Evolutionary conservation across 2,329 filamentous ascomycete genomes (phyloP).

Genomic region (Raffaelea arxii): DNA sequence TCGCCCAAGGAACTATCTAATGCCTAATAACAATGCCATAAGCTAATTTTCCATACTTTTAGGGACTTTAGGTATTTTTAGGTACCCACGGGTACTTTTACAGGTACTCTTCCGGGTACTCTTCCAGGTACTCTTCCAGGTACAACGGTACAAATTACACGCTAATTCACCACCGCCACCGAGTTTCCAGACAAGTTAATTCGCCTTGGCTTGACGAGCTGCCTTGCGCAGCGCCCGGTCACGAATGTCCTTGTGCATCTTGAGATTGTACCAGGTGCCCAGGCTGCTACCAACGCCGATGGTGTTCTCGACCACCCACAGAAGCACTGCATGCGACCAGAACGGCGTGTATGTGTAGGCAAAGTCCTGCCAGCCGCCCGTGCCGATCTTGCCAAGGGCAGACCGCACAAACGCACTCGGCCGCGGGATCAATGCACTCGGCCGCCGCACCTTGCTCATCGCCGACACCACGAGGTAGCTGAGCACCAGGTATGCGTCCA

Average conservation of each 20-base stretch:
- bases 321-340: constrained; percentile 85
- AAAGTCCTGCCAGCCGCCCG: constrained; percentile 67
- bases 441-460: constrained; percentile 89
- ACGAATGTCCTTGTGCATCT: constrained; percentile 77
- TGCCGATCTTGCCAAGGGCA: constrained; percentile 72
- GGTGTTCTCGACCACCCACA: constrained; percentile 64
- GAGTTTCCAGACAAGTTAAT: no score
- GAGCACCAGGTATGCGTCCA: constrained; percentile 85
- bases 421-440: constrained; percentile 68
- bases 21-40: no score
- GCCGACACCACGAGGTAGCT: constrained; percentile 90
- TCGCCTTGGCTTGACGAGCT: constrained; percentile 70
- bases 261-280: constrained; percentile 40
- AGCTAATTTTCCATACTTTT: no score
- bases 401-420: constrained; percentile 74
- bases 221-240: constrained; percentile 75
- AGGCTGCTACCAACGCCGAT: constrained; percentile 38
- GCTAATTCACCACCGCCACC: no score
- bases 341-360: constrained; percentile 83
- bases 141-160: no score
- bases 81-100: no score
- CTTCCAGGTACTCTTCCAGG: no score
- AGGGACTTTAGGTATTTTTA: no score
- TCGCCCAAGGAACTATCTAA: no score
- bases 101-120: no score